Conservation (phyloP, 2,329 filamentous ascomycete species). For the Parastagonospora avenae region DNA sequence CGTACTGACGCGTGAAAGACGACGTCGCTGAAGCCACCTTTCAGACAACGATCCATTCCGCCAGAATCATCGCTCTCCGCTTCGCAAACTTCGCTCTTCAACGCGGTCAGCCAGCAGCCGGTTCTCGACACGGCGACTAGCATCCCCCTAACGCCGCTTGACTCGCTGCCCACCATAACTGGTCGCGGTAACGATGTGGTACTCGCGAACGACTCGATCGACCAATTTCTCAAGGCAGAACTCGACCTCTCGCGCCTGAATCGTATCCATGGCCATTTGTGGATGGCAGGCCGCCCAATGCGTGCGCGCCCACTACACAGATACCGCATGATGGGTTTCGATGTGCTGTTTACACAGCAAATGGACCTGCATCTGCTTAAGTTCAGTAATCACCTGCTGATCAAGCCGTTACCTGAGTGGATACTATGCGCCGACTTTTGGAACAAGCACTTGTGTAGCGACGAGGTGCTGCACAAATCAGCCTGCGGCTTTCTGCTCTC, state of each 20-base stretch:
- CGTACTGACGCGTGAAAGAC: conserved; percentile 7
- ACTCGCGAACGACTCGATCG: conserved; percentile 33
- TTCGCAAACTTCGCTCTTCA: conserved; percentile 13
- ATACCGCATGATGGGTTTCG: conserved; percentile 43
- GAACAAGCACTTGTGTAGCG: conserved; percentile 29
- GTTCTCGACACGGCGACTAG: conserved; percentile 24
- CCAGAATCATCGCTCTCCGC: conserved; percentile 11
- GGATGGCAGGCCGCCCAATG: conserved; percentile 46
- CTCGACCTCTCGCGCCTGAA: conserved; percentile 40
- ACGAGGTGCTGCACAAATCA: conserved; percentile 22
- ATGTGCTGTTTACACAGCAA: conserved; percentile 38
- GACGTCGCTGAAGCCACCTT: conserved; percentile 25
- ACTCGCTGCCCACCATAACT: conserved; percentile 43
- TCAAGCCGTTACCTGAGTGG: conserved; percentile 44
- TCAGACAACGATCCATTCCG: conserved; percentile 28
- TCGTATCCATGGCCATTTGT: conserved; percentile 40
- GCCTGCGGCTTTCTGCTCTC: conserved; percentile 41
- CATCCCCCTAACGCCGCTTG: conserved; percentile 26
- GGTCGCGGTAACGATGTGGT: conserved; percentile 20
- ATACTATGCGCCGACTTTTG: conserved; percentile 39
- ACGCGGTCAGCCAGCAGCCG: conserved; percentile 18
- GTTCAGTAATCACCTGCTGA: conserved; percentile 35
- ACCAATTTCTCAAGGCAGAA: conserved; percentile 32
- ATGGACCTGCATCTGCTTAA: conserved; percentile 45
- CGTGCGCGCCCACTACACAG: conserved; percentile 42